Evolutionary conservation across 1,284 basidiomycete genomes (phyloP).

Genomic region (Amylostereum chailletii): DNA sequence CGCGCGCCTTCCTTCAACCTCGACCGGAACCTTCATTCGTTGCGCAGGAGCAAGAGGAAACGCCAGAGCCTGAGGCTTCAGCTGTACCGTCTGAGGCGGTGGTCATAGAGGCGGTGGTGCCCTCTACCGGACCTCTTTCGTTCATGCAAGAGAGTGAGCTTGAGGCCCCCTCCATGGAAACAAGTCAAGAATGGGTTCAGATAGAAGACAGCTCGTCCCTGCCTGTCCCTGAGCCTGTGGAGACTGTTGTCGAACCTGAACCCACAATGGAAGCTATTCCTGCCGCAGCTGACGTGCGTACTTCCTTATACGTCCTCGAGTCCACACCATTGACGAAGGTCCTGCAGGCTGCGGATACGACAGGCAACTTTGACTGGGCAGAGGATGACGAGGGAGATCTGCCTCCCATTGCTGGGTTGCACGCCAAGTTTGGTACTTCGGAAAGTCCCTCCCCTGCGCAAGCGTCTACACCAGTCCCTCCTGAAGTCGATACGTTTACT

Average conservation of each 20-base stretch:
- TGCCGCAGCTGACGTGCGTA: too few relatives aligned
- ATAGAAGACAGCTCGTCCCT: slow-evolving; percentile 1
- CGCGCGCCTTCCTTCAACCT: slow-evolving; percentile 41
- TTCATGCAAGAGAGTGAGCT: slow-evolving; percentile 76
- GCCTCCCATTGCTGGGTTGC: slow-evolving; percentile 29
- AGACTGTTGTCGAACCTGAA: background rate
- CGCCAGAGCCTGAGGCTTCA: slow-evolving; percentile 17
- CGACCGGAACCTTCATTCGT: slow-evolving; percentile 25
- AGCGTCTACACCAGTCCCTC: background rate
- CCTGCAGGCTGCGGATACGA: slow-evolving; percentile 30
- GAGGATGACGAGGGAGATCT: slow-evolving; percentile 38
- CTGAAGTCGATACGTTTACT: slow-evolving; percentile 5
- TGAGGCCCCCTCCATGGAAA: slow-evolving; percentile 24
- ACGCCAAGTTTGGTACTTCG: slow-evolving; percentile 33
- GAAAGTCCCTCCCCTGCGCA: slow-evolving; percentile 6
- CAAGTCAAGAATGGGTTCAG: slow-evolving; percentile 13
- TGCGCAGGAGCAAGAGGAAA: slow-evolving; percentile 12
- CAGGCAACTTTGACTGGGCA: slow-evolving; percentile 35
- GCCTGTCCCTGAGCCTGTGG: slow-evolving; percentile 8
- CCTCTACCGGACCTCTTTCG: slow-evolving; percentile 47
- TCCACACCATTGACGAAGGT: slow-evolving; percentile 9
- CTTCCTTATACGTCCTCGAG: too few relatives aligned
- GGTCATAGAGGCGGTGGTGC: slow-evolving; percentile 27
- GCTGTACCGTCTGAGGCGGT: slow-evolving; percentile 13
- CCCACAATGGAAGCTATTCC: too few relatives aligned